Conservation (phyloP, 208 protist species). For the Polymyxa betae region DNA sequence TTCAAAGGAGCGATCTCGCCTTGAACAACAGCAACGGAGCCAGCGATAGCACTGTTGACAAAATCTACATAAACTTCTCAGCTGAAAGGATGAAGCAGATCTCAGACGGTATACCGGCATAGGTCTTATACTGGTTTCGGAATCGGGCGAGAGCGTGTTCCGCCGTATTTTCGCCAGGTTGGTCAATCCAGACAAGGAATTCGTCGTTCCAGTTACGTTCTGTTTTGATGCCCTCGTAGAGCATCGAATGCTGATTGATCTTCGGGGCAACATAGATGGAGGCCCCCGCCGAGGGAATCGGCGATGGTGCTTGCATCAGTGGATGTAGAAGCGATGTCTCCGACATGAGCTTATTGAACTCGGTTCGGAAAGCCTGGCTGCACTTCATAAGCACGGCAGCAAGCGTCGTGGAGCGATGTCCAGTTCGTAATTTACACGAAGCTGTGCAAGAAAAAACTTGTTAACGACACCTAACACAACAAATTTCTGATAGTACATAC, state of each 20-base stretch:
- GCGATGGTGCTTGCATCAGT: background rate
- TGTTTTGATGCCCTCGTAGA: background rate
- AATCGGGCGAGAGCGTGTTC: background rate
- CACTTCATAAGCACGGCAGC: background rate
- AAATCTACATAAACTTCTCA: background rate
- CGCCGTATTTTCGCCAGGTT: background rate
- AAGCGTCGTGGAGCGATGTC: background rate
- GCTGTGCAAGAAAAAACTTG: background rate
- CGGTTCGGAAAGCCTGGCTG: background rate
- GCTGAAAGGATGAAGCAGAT: background rate
- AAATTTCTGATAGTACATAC: background rate
- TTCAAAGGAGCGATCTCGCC: background rate
- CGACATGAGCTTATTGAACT: background rate
- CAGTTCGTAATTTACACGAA: background rate
- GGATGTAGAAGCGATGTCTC: background rate
- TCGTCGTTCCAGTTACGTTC: conserved; percentile 52
- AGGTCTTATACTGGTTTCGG: conserved; percentile 14
- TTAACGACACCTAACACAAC: background rate
- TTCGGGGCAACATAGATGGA: background rate
- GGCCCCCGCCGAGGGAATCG: background rate
- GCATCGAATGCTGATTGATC: background rate
- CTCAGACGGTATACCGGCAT: background rate
- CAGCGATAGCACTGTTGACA: background rate
- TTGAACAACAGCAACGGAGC: background rate
- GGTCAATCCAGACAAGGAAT: conserved; percentile 7